Base-by-base conservation (phyloP, 371 early-diverging fungal genomes). In the Mortierella sp. region DNA sequence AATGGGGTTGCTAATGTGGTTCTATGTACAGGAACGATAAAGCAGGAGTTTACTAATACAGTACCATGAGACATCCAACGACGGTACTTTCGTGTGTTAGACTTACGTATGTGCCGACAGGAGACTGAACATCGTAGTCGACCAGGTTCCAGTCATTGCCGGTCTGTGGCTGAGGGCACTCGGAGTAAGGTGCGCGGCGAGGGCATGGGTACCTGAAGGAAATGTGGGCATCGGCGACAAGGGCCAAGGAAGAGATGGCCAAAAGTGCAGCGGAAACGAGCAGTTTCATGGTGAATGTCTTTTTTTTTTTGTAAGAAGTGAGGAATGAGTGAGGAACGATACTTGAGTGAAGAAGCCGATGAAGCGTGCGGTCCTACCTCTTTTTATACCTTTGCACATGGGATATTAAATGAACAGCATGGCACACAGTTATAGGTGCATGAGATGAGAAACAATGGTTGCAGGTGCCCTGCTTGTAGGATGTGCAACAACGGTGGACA, bases 171-270 rank as follows among this genome's bases (percentile, higher is more conserved):
- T 59, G 57, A 16, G 78, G 78, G 54, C 78, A 76, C 60, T 66
- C 78, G 12, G 60, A 55, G 55, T 70, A 76, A 39, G 78, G 63
- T 1, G 26, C 78, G 42, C 53, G 61, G n/a, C 78, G 78, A 21
- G 78, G 78, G 57, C 71, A 76, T 26, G 78, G 78, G 57, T 76
- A 70, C 13, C 78, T 61, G 78, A 76, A 76, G 27, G 71, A 65
- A 60, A 76, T 66, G 49, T 76, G 78, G 39, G 78, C 78, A 26
- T 76, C 71, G 1, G 78, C 34, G 26, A 76, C 26, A 16, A 70
- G 26, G 12, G 67, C 78, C 52, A 76, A 31, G 41, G 67, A 58
- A 19, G 71, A 65, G 34, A 70, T 46, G 24, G 67, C 78, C 31
- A 62, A 48, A 24, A 65, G 14, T 9, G 67, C 52, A 23, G 59